Evolutionary conservation across 192 early-diverging fungal genomes (phyloP).

Genomic region (Rhizophagus sp.): DNA sequence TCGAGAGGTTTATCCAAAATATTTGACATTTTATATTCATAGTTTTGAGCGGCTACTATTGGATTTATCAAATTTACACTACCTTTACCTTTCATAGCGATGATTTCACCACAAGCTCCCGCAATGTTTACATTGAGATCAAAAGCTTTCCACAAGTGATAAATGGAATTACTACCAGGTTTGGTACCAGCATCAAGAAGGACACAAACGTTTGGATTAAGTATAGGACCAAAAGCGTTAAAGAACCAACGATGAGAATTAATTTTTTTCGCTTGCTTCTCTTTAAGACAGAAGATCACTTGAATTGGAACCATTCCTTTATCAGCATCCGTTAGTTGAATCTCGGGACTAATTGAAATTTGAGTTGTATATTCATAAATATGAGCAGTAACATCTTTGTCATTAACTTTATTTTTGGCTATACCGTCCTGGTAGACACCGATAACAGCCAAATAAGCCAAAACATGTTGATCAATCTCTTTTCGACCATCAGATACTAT

Average conservation of each 20-base stretch:
- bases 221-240: conserved; percentile 60
- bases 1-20: conserved; percentile 74
- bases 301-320: conserved; percentile 74
- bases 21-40: conserved; percentile 74
- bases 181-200: conserved; percentile 67
- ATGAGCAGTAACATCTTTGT: conserved; percentile 67
- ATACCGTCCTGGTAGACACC: conserved; percentile 83
- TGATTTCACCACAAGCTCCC: conserved; percentile 69
- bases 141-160: conserved; percentile 69
- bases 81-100: conserved; percentile 68
- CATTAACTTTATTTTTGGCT: conserved; percentile 64
- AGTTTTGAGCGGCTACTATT: conserved; percentile 65
- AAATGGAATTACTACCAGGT: conserved; percentile 59
- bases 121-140: conserved; percentile 59
- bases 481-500: conserved; percentile 81
- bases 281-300: conserved; percentile 85
- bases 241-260: conserved; percentile 80
- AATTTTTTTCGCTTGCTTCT: conserved; percentile 91
- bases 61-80: conserved; percentile 53
- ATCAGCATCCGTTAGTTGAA: conserved; percentile 65
- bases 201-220: conserved; percentile 61
- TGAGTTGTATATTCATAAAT: conserved; percentile 80
- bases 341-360: conserved; percentile 67
- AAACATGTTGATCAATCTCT: conserved; percentile 67
- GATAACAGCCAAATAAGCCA: conserved; percentile 75